Base-by-base conservation (phyloP, 192 early-diverging fungal species). In the Coemansia sp. region DNA sequence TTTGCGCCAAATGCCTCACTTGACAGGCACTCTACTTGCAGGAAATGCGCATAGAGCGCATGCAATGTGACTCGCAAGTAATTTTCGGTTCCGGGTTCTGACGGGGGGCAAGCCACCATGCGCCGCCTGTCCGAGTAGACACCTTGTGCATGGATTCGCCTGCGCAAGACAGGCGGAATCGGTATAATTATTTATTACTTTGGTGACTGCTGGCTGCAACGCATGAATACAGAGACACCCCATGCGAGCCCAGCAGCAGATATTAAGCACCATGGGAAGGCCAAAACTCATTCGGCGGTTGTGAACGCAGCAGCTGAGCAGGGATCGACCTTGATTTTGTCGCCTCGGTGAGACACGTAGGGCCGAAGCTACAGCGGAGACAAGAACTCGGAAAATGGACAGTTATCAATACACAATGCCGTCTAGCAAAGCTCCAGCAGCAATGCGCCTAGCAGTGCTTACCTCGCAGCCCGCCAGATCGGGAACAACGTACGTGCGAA, bases 401-500 rank as follows among this genome's bases (percentile, higher is more conserved):
- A 52, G 15, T 12, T 17, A 53, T 50, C 34, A 53, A 18, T 53
- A 19, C 29, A 35, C 32, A 33, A 19, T 35, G 18, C 9, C 33
- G 7, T 8, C n/a, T 15, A 17, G 29, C 32, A 6, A 53, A 3
- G 8, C 32, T 8, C 52, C 52, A 9, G 17, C 5, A 3, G 19
- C 40, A 17, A n/a, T n/a, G 54, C 1, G 5, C 17, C 27, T 5
- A 21, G 22, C 27, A 26, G 6, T 43, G 34, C 64, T 58, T 72
- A 72, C 70, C 53, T 81, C 70, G 60, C 72, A 81, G 43, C 21
- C 52, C 1, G 62, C 10, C 54, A 81, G 48, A 43, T 76, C 69
- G 32, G 79, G 79, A n/a, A 81, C 74, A 22, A 76, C 79, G 58
- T 72, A 81, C 17, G 79, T 81, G 38, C 79, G 73, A 26, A 81